Evolutionary conservation across 306 rosid species (phyloP), one percentile per base, ranked within the genome.

Genomic region (Potentilla sterilis): DNA sequence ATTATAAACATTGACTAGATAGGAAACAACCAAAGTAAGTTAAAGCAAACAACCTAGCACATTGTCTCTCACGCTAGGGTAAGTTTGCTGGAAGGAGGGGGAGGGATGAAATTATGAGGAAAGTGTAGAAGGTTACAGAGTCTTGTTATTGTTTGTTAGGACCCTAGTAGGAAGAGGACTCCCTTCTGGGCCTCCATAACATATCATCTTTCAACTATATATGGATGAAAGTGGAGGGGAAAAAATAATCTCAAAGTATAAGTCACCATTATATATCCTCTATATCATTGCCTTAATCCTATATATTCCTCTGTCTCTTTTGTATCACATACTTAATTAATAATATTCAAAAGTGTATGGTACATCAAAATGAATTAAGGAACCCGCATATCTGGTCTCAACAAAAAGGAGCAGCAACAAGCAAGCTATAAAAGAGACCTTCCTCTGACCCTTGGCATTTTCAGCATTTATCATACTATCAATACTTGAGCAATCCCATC

Each of bases 21-120:
- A 16, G 54, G 80, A 81, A 65, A 19, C 12, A 19, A 51, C 63
- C 37, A 13, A 51, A 52, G 16, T 3, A 15, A 68, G 69, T 35
- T 64, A 6, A 24, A 40, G 11, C 3, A 14, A 7, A 9, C 0
- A 21, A 5, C 7, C 9, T 2, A 69, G 24, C 6, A 69, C 1
- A 24, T 69, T 46, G 41, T 46, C 24, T 69, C 57, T 46, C 42
- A 69, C 4, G 24, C 46, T 43, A 24, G 40, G 73, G 55, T 44
- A 68, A 43, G 49, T 67, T 43, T 13, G 19, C 19, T 10, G 34
- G 51, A 67, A 8, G 52, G 38, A 67, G 18, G 67, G 41, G 10
- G 10, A 32, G 10, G 10, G 42, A 34, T 6, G 42, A 42, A 4
- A 5, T 7, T 34, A 34, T 14, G 41, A 67, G 54, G 19, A 22